A percentile compares a stretch with the other conserved stretches of the same genome.
These are phyloP conservation scores for Cyanidium caldarium DNA, from an alignment of 23 red algal species.

Conservation along the genomic window DNA sequence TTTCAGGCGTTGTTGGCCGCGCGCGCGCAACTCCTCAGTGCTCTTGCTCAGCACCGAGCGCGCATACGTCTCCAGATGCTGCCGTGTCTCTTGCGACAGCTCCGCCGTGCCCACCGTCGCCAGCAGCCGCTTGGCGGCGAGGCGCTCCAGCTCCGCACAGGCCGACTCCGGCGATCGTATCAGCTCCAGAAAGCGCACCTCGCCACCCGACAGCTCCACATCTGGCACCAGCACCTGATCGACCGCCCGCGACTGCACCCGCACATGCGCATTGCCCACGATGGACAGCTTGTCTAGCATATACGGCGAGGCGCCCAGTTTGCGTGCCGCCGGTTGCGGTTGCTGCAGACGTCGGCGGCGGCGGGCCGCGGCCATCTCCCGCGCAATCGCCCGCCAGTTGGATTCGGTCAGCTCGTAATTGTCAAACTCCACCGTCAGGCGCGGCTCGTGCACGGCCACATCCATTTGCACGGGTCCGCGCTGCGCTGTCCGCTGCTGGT, in stretches of 20 bases:
- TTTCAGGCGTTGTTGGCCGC: not conserved
- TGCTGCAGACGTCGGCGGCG: not conserved
- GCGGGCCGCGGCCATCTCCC: not conserved
- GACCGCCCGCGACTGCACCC: not conserved
- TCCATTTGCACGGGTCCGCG: not conserved
- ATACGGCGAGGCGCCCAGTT: not conserved
- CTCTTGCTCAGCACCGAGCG: not conserved
- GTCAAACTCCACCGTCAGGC: not conserved
- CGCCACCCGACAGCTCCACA: not conserved
- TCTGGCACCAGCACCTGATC: not conserved
- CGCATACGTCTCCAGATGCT: not conserved
- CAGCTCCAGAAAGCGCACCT: not conserved
- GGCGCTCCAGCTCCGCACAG: not conserved
- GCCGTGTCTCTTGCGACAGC: not conserved
- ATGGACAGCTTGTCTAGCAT: not conserved
- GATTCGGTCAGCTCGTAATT: not conserved
- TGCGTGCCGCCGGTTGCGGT: not conserved
- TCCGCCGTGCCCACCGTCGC: not conserved
- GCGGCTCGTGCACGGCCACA: not conserved
- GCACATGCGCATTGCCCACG: not conserved
- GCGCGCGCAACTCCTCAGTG: not conserved
- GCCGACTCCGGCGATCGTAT: not conserved
- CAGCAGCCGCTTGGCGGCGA: not conserved
- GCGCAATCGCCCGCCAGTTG: not conserved
- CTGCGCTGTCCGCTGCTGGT: no score